phyloP scores from a whole-genome alignment of 306 rosid genomes.

The Acacia confusa region DNA sequence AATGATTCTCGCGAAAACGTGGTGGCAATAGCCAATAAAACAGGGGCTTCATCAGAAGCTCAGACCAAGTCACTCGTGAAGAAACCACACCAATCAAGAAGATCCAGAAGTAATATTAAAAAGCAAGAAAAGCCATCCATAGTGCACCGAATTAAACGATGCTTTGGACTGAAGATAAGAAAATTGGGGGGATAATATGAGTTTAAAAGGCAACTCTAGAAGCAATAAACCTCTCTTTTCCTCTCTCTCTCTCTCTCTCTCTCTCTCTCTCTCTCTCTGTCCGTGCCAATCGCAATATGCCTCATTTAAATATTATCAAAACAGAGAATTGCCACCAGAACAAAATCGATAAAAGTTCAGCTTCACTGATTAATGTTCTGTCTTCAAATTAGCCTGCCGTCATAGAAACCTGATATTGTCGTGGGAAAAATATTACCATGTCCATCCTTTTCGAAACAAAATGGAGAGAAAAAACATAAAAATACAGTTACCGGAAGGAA shows the following conservation, averaged over 20 bases:
- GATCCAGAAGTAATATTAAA: conserved; percentile 24
- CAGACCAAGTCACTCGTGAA: conserved; percentile 17
- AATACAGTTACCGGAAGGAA: background rate
- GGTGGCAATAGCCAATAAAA: conserved; percentile 12
- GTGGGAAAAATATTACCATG: background rate
- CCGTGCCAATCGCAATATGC: background rate
- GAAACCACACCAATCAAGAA: conserved; percentile 34
- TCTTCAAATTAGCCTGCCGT: background rate
- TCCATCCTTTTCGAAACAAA: background rate
- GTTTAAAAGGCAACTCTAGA: background rate
- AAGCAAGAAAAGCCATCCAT: conserved; percentile 29
- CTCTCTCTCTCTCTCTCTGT: background rate
- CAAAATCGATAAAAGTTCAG: background rate
- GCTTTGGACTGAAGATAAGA: conserved; percentile 28
- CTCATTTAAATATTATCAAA: background rate
- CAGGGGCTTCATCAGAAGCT: conserved; percentile 23
- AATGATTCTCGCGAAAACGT: conserved; percentile 20
- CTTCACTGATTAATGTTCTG: background rate
- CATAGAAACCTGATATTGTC: background rate
- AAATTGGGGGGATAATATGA: conserved; percentile 26
- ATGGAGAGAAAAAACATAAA: background rate
- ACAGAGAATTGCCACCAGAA: background rate
- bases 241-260: background rate
- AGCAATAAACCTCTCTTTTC: background rate
- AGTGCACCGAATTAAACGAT: conserved; percentile 31